Conservation (phyloP, 2,329 filamentous ascomycete genomes). For the Aspergillus unguis region DNA sequence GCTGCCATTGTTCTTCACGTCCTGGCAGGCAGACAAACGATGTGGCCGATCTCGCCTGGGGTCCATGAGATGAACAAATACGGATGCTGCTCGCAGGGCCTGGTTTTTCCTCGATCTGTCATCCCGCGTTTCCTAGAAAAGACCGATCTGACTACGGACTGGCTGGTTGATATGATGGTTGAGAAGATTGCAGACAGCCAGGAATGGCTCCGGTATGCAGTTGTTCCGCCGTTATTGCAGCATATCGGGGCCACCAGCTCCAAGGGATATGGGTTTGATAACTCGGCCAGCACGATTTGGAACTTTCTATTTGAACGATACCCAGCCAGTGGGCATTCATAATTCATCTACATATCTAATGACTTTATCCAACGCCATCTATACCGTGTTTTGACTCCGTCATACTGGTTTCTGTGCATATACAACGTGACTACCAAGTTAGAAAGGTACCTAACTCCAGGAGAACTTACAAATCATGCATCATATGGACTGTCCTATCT, state of each 20-base stretch:
- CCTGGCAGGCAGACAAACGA: constrained; percentile 39
- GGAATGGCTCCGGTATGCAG: constrained; percentile 11
- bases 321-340: too few species aligned
- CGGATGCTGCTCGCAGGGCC: constrained; percentile 44
- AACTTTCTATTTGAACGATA: constrained; percentile 14
- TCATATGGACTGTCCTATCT: constrained; percentile 4
- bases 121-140: constrained; percentile 10
- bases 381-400: neutral
- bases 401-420: constrained; percentile 3
- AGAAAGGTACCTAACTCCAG: neutral
- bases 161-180: constrained; percentile 18
- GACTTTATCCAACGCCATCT: too few species aligned
- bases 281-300: constrained; percentile 14
- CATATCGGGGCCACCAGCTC: constrained; percentile 17
- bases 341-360: too few species aligned
- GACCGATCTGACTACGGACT: constrained; percentile 13
- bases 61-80: constrained; percentile 41
- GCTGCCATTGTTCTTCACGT: constrained; percentile 37
- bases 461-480: constrained; percentile 8
- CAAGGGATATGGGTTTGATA: constrained; percentile 17
- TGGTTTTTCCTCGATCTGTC: constrained; percentile 37
- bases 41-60: constrained; percentile 34
- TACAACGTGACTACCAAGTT: constrained; percentile 1
- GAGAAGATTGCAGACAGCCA: constrained; percentile 14
- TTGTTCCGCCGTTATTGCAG: constrained; percentile 15